Evolutionary conservation across 2,329 filamentous ascomycete genomes (phyloP).

Genomic region (Neonectria coccinea): DNA sequence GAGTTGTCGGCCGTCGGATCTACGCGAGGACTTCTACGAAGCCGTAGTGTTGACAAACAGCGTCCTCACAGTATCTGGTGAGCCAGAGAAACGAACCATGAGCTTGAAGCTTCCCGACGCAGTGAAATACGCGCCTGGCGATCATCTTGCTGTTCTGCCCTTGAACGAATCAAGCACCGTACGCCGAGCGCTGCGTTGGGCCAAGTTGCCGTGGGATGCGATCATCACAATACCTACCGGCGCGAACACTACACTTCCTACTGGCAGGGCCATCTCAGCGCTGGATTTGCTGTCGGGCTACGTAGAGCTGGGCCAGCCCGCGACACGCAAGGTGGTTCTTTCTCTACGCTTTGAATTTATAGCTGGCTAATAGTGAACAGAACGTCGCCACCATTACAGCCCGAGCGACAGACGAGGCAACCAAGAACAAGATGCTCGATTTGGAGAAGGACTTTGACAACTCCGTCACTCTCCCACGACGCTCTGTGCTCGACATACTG

Average conservation of each 20-base stretch:
- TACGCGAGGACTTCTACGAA: conserved; percentile 70
- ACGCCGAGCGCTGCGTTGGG: conserved; percentile 70
- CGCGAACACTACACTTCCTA: conserved; percentile 61
- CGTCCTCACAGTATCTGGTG: conserved; percentile 60
- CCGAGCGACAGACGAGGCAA: conserved; percentile 48
- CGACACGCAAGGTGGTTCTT: conserved; percentile 68
- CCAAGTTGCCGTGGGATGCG: conserved; percentile 74
- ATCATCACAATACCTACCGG: conserved; percentile 61
- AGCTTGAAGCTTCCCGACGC: conserved; percentile 72
- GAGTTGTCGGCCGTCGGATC: conserved; percentile 58
- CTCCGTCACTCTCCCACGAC: conserved; percentile 59
- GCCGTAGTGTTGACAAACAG: conserved; percentile 66
- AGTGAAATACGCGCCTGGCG: conserved; percentile 73
- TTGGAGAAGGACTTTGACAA: conserved; percentile 54
- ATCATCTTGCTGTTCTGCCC: conserved; percentile 77
- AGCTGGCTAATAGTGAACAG: conserved; percentile 43
- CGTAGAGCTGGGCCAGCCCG: conserved; percentile 75
- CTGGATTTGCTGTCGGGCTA: conserved; percentile 72
- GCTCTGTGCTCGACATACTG: conserved; percentile 71
- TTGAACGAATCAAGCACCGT: conserved; percentile 71
- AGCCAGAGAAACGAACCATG: conserved; percentile 66
- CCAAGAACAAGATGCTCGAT: conserved; percentile 51
- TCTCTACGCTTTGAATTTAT: not conserved
- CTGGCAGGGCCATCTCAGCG: conserved; percentile 66
- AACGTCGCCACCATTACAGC: conserved; percentile 41